These are phyloP conservation scores for Penicillium freii DNA, from an alignment of 2,329 filamentous ascomycete genomes.

Conservation along the genomic window DNA sequence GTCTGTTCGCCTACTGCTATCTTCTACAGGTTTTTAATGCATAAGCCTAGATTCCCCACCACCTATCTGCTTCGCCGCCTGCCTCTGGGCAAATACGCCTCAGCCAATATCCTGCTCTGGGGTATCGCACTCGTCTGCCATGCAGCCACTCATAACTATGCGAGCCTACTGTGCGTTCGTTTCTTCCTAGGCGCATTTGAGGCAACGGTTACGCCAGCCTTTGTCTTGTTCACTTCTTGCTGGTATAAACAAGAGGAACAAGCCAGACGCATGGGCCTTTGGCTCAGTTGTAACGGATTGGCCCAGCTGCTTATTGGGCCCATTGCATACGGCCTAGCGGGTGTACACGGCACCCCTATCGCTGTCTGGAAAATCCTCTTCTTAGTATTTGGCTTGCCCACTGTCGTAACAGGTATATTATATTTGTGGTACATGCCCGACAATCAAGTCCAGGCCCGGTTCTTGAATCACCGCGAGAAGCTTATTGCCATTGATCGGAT, in stretches of 20 bases:
- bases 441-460: slow-evolving; percentile 11
- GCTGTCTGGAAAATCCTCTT: slow-evolving; percentile 16
- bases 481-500: slow-evolving; percentile 15
- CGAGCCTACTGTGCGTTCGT: slow-evolving; percentile 18
- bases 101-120: slow-evolving; percentile 32
- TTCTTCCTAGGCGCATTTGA: slow-evolving; percentile 21
- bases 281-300: slow-evolving; percentile 18
- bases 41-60: slow-evolving; percentile 44
- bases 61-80: slow-evolving; percentile 50
- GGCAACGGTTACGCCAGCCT: slow-evolving; percentile 14
- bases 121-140: slow-evolving; percentile 19
- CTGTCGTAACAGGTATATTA: slow-evolving; percentile 3
- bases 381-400: slow-evolving; percentile 13
- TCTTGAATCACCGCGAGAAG: slow-evolving; percentile 12
- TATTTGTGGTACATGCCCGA: slow-evolving; percentile 16
- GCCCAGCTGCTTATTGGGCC: slow-evolving; percentile 12
- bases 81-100: slow-evolving; percentile 50
- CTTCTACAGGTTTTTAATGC: not conserved
- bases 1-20: not conserved
- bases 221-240: slow-evolving; percentile 12
- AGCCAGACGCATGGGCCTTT: slow-evolving; percentile 13
- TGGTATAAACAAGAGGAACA: slow-evolving; percentile 19
- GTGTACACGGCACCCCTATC: not conserved
- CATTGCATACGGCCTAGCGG: slow-evolving; percentile 15
- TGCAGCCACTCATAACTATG: slow-evolving; percentile 19